Evolutionary conservation across 345 rosid genomes (phyloP).

Genomic region (Geranium rotundifolium): DNA sequence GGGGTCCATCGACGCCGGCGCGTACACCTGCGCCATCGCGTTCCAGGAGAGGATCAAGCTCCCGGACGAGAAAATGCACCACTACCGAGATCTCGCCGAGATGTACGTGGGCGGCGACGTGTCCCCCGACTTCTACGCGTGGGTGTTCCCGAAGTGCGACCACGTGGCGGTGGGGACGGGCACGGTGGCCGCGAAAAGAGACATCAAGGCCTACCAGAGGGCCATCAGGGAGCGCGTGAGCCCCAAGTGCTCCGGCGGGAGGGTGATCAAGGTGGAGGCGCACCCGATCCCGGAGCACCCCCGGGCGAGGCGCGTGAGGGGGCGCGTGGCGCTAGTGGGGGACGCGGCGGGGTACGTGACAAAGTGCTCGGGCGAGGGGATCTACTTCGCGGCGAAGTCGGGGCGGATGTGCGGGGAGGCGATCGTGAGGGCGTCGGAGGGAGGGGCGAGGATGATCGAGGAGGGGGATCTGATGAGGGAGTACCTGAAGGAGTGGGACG

Average conservation of each 20-base stretch:
- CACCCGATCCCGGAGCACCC: constrained; percentile 79
- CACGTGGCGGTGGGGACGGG: constrained; percentile 75
- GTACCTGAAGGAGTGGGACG: constrained; percentile 48
- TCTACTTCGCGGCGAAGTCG: constrained; percentile 62
- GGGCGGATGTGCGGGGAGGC: constrained; percentile 60
- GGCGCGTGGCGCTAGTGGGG: constrained; percentile 52
- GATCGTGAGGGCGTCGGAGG: constrained; percentile 45
- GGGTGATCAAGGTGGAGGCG: constrained; percentile 56
- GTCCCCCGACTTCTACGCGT: constrained; percentile 65
- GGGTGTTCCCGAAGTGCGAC: constrained; percentile 72
- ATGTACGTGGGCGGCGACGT: constrained; percentile 66
- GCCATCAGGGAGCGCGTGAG: constrained; percentile 37
- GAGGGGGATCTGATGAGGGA: constrained; percentile 53
- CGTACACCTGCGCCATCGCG: constrained; percentile 48
- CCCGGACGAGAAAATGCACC: constrained; percentile 52
- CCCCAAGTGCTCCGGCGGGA: constrained; percentile 39
- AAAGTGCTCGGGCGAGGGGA: constrained; percentile 60
- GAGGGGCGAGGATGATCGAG: constrained; percentile 27
- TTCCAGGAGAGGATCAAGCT: constrained; percentile 57
- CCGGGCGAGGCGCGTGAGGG: constrained; percentile 34
- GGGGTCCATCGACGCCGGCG: constrained; percentile 40
- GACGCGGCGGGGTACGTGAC: constrained; percentile 68
- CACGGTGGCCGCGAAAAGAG: constrained; percentile 28
- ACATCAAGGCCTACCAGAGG: constrained; percentile 33
- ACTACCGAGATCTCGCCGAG: constrained; percentile 52